phyloP scores from a whole-genome alignment of 257 asterid species.

The Solanum rostratum region DNA sequence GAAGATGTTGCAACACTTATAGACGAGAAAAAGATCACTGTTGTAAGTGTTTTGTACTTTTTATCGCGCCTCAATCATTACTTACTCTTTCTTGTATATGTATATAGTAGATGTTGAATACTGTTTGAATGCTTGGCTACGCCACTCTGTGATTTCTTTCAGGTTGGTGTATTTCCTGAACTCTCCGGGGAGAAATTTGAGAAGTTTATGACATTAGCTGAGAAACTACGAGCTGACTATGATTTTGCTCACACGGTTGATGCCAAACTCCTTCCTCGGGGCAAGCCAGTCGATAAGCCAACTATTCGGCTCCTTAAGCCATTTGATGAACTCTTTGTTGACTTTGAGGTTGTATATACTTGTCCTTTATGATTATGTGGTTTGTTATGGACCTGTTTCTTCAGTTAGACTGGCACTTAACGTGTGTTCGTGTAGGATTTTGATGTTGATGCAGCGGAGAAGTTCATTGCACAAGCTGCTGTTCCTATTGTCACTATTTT shows the following conservation, averaged over 20 bases:
- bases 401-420: neutral
- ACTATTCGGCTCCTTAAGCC: conserved; percentile 75
- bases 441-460: conserved; percentile 43
- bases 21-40: conserved; percentile 39
- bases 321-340: conserved; percentile 63
- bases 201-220: conserved; percentile 50
- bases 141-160: neutral
- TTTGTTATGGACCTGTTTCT: neutral
- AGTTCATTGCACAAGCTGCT: conserved; percentile 41
- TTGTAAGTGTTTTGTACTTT: conserved; percentile 30
- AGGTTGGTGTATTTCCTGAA: conserved; percentile 74
- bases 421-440: conserved; percentile 38
- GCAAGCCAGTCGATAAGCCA: conserved; percentile 56
- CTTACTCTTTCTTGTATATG: neutral
- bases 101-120: neutral
- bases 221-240: conserved; percentile 64
- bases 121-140: neutral
- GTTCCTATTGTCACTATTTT: conserved; percentile 54
- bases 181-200: conserved; percentile 59
- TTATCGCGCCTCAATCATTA: neutral
- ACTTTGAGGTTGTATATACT: conserved; percentile 37
- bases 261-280: conserved; percentile 59
- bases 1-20: conserved; percentile 41
- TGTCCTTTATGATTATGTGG: neutral
- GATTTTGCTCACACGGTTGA: conserved; percentile 60